Evolutionary conservation across 805 yeast species (phyloP), one percentile per base, ranked within the genome.

Genomic region (Wickerhamiella hasegawae): DNA sequence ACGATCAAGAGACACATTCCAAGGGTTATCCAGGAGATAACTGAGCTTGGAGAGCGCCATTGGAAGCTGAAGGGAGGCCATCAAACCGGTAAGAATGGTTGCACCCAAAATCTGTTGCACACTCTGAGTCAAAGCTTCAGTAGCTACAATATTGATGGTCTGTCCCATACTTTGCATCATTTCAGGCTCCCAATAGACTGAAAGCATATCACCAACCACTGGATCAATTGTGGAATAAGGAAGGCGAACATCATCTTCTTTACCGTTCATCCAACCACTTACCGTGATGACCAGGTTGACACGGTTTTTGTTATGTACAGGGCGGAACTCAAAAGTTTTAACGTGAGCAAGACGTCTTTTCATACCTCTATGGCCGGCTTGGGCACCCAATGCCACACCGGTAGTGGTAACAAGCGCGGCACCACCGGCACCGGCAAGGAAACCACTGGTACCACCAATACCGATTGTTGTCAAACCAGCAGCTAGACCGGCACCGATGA

Each of bases 141-240:
- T 79, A 0, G 98, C 98, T 38, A 90, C 65, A 47, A 90, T 85
- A 42, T 73, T 72, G 43, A 90, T 87, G 0, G 98, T 90, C 55
- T 90, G 96, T 52, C 99, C 99, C 70, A 81, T 83, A 37, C 94
- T 79, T 42, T 73, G 76, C 48, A 90, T 71, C 90, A 90, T 82
- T 45, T 90, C 98, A 0, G 99, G 99, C 55, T 90, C 99, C 98
- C 98, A 90, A 32, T 81, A 60, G 5, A 90, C 63, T 1, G 97
- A 83, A 47, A 78, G 81, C 45, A 90, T 59, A 53, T 90, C 99
- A 14, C 99, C 99, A 87, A 87, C 84, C 0, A 87, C 82, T 0
- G 98, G 98, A 51, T 92, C 98, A 6, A 90, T 80, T 0, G 98
- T 90, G 1, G 94, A 80, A 52, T 85, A 90, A 2, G 98, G 98